These are phyloP conservation scores for Euphorbia tirucalli DNA, from an alignment of 345 rosid species.

Conservation along the genomic window DNA sequence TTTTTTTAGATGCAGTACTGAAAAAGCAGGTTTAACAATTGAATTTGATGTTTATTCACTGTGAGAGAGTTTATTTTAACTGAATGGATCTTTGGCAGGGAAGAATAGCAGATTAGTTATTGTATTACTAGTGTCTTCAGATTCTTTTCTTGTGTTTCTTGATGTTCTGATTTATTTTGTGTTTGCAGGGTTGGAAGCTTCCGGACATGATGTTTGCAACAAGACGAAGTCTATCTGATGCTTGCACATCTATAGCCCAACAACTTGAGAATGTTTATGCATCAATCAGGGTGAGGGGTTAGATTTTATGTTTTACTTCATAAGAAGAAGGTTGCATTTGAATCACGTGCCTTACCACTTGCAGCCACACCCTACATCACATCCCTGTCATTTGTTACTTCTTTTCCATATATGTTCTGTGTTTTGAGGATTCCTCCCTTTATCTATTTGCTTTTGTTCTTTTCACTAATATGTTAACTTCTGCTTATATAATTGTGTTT, in stretches of 20 bases:
- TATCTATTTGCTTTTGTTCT: too few relatives aligned
- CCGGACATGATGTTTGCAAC: slow-evolving; percentile 96
- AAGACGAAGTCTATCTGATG: slow-evolving; percentile 79
- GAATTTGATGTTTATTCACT: neutral
- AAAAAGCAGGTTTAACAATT: slow-evolving; percentile 4
- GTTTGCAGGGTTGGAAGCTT: slow-evolving; percentile 84
- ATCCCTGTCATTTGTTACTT: neutral
- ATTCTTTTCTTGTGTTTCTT: slow-evolving; percentile 3
- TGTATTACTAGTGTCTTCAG: slow-evolving; percentile 10
- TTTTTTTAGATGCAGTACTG: neutral
- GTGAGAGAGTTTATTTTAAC: neutral
- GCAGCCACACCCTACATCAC: neutral
- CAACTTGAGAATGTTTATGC: slow-evolving; percentile 74
- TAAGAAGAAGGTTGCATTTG: neutral
- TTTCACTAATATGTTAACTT: neutral
- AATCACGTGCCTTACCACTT: neutral
- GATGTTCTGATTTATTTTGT: slow-evolving; percentile 10
- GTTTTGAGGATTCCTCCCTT: neutral
- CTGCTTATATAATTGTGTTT: neutral
- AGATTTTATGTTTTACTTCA: neutral
- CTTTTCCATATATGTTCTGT: neutral
- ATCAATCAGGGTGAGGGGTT: slow-evolving; percentile 58
- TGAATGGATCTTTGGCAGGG: neutral
- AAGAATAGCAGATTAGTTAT: neutral
- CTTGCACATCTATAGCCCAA: slow-evolving; percentile 65